Conservation (phyloP, 2,329 filamentous ascomycete genomes). For the Rhinocladiella similis region DNA sequence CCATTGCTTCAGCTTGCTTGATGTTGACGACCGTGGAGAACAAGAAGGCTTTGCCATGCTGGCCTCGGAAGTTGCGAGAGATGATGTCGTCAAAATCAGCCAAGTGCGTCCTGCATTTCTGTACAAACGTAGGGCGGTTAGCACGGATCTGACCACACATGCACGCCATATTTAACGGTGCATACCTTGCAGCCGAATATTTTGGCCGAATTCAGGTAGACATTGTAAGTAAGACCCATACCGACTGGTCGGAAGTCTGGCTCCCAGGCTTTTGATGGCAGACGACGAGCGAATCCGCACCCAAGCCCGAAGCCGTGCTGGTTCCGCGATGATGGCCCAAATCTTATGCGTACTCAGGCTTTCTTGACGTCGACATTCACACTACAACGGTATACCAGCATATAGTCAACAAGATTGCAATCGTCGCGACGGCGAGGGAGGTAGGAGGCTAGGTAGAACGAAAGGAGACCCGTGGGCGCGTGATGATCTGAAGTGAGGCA, state of each 20-base stretch:
- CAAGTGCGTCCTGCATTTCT: conserved; percentile 88
- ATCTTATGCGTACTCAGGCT: no score
- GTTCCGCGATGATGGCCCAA: no score
- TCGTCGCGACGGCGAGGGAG: no score
- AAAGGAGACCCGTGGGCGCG: no score
- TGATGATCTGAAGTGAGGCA: no score
- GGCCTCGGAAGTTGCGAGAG: conserved; percentile 95
- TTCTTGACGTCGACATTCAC: no score
- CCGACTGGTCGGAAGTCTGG: background rate
- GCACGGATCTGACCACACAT: background rate
- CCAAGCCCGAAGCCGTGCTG: background rate
- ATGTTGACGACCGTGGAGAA: conserved; percentile 95
- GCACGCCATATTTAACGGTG: background rate
- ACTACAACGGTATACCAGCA: no score
- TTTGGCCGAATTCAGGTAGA: conserved; percentile 80
- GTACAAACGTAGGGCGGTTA: background rate
- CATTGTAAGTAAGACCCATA: conserved; percentile 91
- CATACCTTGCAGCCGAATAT: conserved; percentile 80
- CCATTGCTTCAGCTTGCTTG: conserved; percentile 74
- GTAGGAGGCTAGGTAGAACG: no score
- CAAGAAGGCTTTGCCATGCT: conserved; percentile 96
- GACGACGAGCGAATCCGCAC: background rate
- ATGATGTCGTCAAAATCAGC: conserved; percentile 96
- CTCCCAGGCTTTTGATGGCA: conserved; percentile 1
- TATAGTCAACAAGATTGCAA: no score